Percentiles rank a stretch among this genome's conserved stretches.
Evolutionary conservation across 202 grass and related monocot genomes (phyloP).

Genomic region (Carex arenaria): DNA sequence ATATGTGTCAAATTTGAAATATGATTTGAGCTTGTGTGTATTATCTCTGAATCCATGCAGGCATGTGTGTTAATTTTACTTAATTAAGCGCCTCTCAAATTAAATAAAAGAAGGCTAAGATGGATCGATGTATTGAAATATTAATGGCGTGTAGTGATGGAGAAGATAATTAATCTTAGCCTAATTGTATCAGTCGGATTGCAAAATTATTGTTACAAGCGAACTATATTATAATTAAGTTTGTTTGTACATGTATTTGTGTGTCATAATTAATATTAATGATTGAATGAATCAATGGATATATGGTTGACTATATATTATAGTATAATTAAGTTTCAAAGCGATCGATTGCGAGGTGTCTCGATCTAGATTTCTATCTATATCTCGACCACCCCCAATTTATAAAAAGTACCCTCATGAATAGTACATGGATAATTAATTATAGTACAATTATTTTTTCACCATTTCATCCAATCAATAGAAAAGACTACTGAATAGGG

Average conservation of each 20-base stretch:
- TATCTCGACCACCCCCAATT: background rate
- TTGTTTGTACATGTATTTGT: background rate
- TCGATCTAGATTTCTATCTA: too few species aligned
- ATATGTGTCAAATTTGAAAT: too few species aligned
- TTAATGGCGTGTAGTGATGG: too few species aligned
- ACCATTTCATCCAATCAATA: too few species aligned
- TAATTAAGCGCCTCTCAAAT: background rate
- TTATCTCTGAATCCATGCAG: background rate
- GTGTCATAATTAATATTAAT: background rate
- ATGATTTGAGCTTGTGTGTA: background rate
- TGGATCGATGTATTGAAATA: background rate
- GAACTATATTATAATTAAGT: background rate
- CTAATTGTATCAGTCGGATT: background rate
- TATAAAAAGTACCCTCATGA: too few species aligned
- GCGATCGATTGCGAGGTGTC: too few species aligned
- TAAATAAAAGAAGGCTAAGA: background rate
- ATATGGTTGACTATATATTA: background rate
- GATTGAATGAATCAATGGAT: background rate
- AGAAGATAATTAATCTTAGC: constrained; percentile 3
- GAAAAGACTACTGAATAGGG: too few species aligned
- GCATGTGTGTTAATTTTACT: background rate
- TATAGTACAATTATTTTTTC: too few species aligned
- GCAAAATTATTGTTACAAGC: background rate
- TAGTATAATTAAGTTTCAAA: background rate
- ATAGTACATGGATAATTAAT: too few species aligned